phyloP scores from a whole-genome alignment of 2,329 filamentous ascomycete genomes.

The Colletotrichum salicis region DNA sequence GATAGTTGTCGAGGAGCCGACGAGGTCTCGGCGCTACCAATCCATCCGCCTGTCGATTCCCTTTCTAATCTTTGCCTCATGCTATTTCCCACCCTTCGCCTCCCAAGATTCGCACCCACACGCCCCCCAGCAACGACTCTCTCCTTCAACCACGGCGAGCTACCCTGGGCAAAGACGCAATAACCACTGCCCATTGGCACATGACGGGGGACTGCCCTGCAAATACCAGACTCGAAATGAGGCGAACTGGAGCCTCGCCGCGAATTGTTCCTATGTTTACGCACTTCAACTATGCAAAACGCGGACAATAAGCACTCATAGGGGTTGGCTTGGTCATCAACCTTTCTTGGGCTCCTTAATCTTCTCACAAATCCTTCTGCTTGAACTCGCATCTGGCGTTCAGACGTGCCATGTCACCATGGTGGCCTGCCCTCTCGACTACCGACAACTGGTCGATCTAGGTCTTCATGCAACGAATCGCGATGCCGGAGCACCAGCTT shows the following conservation, averaged over 20 bases:
- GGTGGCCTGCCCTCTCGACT: slow-evolving; percentile 18
- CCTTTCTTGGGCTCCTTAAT: slow-evolving; percentile 12
- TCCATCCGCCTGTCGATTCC: slow-evolving; percentile 1
- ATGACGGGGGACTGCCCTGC: slow-evolving; percentile 34
- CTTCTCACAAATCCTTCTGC: neutral
- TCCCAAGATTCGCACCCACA: slow-evolving; percentile 19
- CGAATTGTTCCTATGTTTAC: slow-evolving; percentile 17
- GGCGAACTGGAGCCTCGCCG: slow-evolving; percentile 33
- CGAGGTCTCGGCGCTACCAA: neutral
- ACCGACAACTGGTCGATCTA: slow-evolving; percentile 6
- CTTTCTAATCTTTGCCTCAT: slow-evolving; percentile 12
- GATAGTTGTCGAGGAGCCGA: neutral
- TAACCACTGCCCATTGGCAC: slow-evolving; percentile 27
- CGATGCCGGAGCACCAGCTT: slow-evolving; percentile 9
- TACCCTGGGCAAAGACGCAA: slow-evolving; percentile 30
- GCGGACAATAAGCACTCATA: neutral
- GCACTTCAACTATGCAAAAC: slow-evolving; percentile 22
- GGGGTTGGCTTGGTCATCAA: slow-evolving; percentile 14
- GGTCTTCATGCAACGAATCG: slow-evolving; percentile 26
- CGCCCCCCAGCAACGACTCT: slow-evolving; percentile 14
- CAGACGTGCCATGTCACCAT: slow-evolving; percentile 28
- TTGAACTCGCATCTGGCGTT: slow-evolving; percentile 12
- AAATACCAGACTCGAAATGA: slow-evolving; percentile 33
- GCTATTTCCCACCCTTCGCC: slow-evolving; percentile 9
- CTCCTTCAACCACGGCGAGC: slow-evolving; percentile 2